Evolutionary conservation across 202 grass and related monocot species (phyloP), one percentile per base, ranked within the genome.

Genomic region (Brachypodium distachyon): DNA sequence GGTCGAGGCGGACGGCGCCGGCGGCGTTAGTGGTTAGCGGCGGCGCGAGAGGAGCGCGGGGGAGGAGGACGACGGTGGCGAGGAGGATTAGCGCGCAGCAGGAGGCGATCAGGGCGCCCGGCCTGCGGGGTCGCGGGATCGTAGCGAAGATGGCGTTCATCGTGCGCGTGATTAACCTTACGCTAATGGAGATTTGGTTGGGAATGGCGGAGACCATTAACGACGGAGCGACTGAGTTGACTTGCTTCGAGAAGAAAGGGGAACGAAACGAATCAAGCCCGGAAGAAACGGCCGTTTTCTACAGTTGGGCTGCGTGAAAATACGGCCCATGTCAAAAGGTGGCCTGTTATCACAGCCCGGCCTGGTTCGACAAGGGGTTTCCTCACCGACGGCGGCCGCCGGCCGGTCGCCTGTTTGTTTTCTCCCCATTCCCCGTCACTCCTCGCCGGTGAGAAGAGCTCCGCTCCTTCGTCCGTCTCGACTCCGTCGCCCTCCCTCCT

Each of bases 1-100:
- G 81, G 77, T 91, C 78, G 36, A 91, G 76, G 50, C 40, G 86
- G 64, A 83, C 54, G n/a, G 79, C 73, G 7, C 0, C 39, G 9
- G 81, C 49, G 5, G 0, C 8, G 57, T 48, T 3, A 61, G 66
- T 12, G 50, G 49, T 43, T 3, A 61, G 65, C 70, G 55, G 49
- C 18, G 54, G 64, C 17, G 53, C 62, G 8, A 32, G 22, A 54
- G 74, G 74, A 9, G 55, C 56, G 59, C 48, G 73, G 11, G 70
- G 76, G 16, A 87, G 84, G 36, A 93, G 83, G 51, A 93, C 16
- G 18, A 76, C 40, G 48, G 83, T 84, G 73, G 86, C 76, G 80
- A 93, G 74, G 51, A 93, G 69, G 12, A 89, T 61, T 0, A 89
- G 46, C 70, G 56, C 80, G 76, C 81, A 78, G 72, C 64, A 56